These are phyloP conservation scores for Stephanodiscus triporus DNA, from an alignment of 108 stramenopile genomes.

Conservation along the genomic window DNA sequence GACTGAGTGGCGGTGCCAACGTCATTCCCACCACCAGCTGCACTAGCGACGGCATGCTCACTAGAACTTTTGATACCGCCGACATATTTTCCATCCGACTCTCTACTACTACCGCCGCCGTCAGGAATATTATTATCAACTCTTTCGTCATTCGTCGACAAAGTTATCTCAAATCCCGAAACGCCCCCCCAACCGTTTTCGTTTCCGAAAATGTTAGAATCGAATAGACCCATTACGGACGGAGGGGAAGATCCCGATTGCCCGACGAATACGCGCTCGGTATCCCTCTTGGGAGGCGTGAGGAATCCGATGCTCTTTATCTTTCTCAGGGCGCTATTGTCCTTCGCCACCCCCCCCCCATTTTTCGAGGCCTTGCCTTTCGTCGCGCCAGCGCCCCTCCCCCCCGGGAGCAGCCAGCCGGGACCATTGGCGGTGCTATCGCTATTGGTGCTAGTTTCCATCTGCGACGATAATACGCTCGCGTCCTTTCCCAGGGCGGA, in stretches of 20 bases:
- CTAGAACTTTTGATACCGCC: background rate
- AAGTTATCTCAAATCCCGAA: background rate
- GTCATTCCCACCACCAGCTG: background rate
- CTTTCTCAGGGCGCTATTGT: background rate
- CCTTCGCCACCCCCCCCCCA: background rate
- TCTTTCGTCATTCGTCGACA: background rate
- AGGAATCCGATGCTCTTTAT: background rate
- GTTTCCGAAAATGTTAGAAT: background rate
- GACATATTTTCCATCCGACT: too few relatives aligned
- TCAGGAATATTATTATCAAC: too few relatives aligned
- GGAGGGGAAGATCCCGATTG: background rate
- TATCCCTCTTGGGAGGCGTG: background rate
- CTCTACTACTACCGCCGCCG: background rate
- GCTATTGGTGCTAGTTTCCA: background rate
- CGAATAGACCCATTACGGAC: background rate
- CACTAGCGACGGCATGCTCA: background rate
- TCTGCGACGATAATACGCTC: background rate
- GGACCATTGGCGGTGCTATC: background rate
- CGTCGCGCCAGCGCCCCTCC: background rate
- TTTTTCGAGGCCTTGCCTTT: background rate
- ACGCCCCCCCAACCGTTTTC: background rate
- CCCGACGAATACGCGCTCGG: background rate
- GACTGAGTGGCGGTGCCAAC: background rate
- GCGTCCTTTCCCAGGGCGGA: background rate
- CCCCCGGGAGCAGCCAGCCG: background rate